Base-by-base conservation (phyloP, 306 rosid genomes). In the Rosa persica region DNA sequence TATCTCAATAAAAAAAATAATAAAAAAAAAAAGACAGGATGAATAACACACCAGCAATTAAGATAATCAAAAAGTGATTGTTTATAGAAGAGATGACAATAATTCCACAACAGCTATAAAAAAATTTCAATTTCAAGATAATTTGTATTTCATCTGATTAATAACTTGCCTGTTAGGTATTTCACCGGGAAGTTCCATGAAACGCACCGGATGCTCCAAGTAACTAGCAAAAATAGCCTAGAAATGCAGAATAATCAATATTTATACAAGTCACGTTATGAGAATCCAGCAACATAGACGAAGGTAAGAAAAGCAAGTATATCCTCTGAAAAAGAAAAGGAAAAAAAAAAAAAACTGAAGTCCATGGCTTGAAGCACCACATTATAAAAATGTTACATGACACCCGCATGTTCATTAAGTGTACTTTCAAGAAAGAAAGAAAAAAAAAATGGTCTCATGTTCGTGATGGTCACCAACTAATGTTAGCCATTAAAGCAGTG, bases 181-280 rank as follows among this genome's bases (percentile, higher is more conserved):
- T 81, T 95, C 97, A 12, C 98, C 98, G 19, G 98, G 98, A 85
- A 95, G 98, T 81, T 89, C 97, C 98, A 95, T 95, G 86, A 95
- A 95, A 88, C 89, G 98, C 76, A 95, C 97, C 0, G 92, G 88
- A 77, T 94, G 93, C 15, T 89, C 96, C 76, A 86, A 79, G 83
- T 95, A 95, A 87, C 96, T 87, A 57, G 95, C 62, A 85, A 92
- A 95, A 76, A 95, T 91, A 73, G 88, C 82, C 98, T 94, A 82
- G 81, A 89, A 76, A 77, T 79, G 83, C 75, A 78, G 62, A 85
- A 73, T 16, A 82, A 70, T 71, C 70, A 81, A 58, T 57, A 73
- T 81, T 48, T 79, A 43, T 20, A 75, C 75, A 79, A 25, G 43
- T 83, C 49, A 22, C 83, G 60, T 61, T 55, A 76, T 49, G 76